These are phyloP conservation scores for Panus rudis DNA, from an alignment of 768 basidiomycete genomes.

Conservation along the genomic window DNA sequence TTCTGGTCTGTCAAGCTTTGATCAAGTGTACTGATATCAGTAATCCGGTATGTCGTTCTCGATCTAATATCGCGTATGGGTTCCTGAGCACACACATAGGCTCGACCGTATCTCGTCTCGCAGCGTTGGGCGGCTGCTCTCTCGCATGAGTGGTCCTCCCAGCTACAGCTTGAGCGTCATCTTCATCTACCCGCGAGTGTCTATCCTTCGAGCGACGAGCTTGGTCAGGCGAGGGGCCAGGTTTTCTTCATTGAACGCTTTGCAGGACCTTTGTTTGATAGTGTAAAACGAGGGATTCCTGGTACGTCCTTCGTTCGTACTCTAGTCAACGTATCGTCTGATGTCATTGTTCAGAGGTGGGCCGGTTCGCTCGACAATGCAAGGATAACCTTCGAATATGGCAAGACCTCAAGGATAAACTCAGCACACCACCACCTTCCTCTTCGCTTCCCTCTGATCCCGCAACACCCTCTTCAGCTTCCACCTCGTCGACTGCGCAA, in stretches of 20 bases:
- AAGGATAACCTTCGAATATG: constrained; percentile 63
- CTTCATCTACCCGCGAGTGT: constrained; percentile 62
- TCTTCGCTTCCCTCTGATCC: no score
- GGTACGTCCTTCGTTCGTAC: constrained; percentile 36
- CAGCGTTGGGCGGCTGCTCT: constrained; percentile 89
- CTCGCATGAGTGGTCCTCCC: constrained; percentile 84
- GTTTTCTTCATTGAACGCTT: constrained; percentile 84
- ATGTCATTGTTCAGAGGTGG: constrained; percentile 48
- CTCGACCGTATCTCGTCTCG: constrained; percentile 87
- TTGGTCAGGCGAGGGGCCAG: constrained; percentile 74
- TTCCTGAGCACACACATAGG: constrained; percentile 38
- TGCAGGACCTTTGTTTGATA: constrained; percentile 76
- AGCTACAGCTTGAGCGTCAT: constrained; percentile 79
- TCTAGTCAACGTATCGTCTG: neutral
- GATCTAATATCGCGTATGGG: neutral
- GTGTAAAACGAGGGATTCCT: constrained; percentile 67
- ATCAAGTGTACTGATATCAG: constrained; percentile 99
- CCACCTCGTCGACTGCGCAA: no score
- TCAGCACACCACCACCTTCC: no score
- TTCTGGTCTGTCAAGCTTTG: constrained; percentile 80
- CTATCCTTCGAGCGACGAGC: constrained; percentile 37
- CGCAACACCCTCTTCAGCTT: no score
- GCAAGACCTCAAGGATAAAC: constrained; percentile 42
- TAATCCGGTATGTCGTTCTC: constrained; percentile 71
- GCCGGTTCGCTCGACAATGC: constrained; percentile 60